Percentiles rank a stretch among this genome's conserved stretches.
These are phyloP conservation scores for Plasmodium gonderi DNA, from an alignment of 169 alveolate species.

Conservation along the genomic window DNA sequence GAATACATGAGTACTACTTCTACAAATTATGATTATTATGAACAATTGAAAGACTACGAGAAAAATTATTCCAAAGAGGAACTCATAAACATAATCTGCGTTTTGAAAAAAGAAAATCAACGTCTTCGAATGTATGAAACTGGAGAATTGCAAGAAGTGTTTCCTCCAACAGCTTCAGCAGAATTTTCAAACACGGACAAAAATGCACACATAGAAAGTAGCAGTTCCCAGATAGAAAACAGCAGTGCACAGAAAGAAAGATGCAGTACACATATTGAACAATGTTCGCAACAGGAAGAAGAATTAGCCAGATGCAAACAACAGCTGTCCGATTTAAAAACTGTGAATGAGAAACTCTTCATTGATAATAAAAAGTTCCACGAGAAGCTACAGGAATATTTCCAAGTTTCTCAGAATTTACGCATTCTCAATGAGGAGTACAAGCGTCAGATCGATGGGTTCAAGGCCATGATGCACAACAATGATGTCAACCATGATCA, in stretches of 20 bases:
- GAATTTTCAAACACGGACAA: background rate
- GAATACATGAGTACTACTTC: slow-evolving; percentile 31
- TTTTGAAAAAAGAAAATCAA: slow-evolving; percentile 34
- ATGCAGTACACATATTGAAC: background rate
- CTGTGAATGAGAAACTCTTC: slow-evolving; percentile 32
- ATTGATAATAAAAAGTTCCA: slow-evolving; percentile 30
- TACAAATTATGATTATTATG: slow-evolving; percentile 49
- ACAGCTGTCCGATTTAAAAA: slow-evolving; percentile 1
- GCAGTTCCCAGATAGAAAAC: no score
- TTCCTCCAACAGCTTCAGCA: background rate
- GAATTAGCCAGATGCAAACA: background rate
- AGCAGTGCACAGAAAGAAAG: background rate
- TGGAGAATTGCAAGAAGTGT: background rate
- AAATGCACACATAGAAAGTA: background rate
- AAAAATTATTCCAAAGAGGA: slow-evolving; percentile 36
- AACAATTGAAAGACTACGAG: slow-evolving; percentile 16
- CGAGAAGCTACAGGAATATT: slow-evolving; percentile 13
- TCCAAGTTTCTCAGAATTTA: slow-evolving; percentile 2
- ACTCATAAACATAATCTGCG: background rate
- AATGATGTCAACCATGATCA: slow-evolving; percentile 24
- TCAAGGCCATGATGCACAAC: slow-evolving; percentile 25
- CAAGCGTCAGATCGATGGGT: slow-evolving; percentile 13
- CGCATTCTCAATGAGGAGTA: slow-evolving; percentile 17
- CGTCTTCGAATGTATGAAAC: background rate
- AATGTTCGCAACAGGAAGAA: background rate